Evolutionary conservation across 148 eudicot species (phyloP).

Genomic region (Vaccinium macrocarpon): DNA sequence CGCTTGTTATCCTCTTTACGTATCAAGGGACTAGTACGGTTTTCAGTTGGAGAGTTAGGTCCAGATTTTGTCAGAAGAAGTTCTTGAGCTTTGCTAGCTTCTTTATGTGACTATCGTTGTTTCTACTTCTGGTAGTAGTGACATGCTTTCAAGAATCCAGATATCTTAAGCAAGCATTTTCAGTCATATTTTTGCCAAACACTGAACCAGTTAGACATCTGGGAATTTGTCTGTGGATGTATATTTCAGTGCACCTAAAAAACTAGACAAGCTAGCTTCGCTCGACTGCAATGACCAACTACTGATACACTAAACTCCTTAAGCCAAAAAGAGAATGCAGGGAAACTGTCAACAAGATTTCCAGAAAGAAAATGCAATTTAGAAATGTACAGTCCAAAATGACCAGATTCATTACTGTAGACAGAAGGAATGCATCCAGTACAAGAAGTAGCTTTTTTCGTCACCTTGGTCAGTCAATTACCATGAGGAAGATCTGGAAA

Average conservation of each 20-base stretch:
- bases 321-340: not conserved
- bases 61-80: constrained; percentile 6
- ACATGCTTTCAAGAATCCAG: not conserved
- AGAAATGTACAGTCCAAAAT: not conserved
- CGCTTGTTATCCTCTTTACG: not conserved
- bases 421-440: not conserved
- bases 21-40: not conserved
- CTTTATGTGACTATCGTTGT: constrained; percentile 4
- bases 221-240: too few relatives aligned
- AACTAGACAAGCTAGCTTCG: not conserved
- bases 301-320: not conserved
- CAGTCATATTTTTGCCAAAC: not conserved
- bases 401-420: not conserved
- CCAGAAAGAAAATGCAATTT: not conserved
- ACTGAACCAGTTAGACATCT: not conserved
- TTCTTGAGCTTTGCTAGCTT: constrained; percentile 7
- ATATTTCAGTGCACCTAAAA: not conserved
- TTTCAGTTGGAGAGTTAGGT: not conserved
- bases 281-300: not conserved
- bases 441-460: not conserved
- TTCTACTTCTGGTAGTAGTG: constrained; percentile 1
- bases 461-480: not conserved
- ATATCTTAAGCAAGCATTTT: not conserved
- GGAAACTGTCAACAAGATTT: not conserved
- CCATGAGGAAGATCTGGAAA: not conserved